Percentiles rank a stretch among this genome's conserved stretches.
Evolutionary conservation across 371 early-diverging fungal genomes (phyloP).

Genomic region (Thermomucor indicae-seudaticae): DNA sequence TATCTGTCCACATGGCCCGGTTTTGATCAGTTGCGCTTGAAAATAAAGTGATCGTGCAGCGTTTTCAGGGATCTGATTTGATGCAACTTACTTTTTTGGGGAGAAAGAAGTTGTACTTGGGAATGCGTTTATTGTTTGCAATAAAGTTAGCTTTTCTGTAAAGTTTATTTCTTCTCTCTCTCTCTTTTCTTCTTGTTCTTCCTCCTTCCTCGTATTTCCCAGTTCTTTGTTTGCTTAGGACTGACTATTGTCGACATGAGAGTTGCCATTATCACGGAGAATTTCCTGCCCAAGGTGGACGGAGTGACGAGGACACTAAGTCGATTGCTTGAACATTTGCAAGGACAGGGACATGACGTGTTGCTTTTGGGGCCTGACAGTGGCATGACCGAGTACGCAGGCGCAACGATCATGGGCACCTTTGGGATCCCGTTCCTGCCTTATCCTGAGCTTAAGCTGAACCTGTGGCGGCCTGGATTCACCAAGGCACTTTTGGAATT

Average conservation of each 20-base stretch:
- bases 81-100: too few species aligned
- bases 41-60: too few species aligned
- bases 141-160: too few species aligned
- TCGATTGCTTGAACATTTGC: conserved; percentile 35
- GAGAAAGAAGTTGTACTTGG: too few species aligned
- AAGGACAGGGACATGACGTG: conserved; percentile 27
- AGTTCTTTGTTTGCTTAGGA: too few species aligned
- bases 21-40: too few species aligned
- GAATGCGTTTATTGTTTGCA: too few species aligned
- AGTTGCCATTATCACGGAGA: conserved; percentile 46
- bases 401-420: conserved; percentile 39
- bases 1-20: too few species aligned
- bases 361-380: conserved; percentile 44
- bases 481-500: conserved; percentile 31
- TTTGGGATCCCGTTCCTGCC: conserved; percentile 38
- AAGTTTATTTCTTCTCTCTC: too few species aligned
- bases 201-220: not conserved
- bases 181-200: not conserved
- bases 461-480: conserved; percentile 41
- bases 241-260: conserved; percentile 23
- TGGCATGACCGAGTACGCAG: conserved; percentile 28
- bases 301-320: conserved; percentile 47
- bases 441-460: conserved; percentile 47
- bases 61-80: too few species aligned
- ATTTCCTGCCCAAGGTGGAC: conserved; percentile 49